Conservation (phyloP, 2,329 filamentous ascomycete genomes). For the Colletotrichum caudatum region DNA sequence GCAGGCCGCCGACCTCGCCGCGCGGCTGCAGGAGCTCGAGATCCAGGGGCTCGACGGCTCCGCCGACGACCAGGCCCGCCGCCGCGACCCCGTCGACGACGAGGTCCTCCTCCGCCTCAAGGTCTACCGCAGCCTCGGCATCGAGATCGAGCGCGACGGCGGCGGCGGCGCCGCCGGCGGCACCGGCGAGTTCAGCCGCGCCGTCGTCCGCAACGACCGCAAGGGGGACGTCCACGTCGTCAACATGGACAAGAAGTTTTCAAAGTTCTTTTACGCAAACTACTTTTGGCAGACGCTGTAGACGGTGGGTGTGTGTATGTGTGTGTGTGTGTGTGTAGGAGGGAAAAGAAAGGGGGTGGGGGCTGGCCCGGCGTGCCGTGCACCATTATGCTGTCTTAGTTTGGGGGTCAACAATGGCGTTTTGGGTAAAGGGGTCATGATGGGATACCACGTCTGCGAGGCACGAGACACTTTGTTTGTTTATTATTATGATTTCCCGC, state of each 20-base stretch:
- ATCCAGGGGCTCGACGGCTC: conserved; percentile 86
- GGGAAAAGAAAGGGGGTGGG: too few species aligned
- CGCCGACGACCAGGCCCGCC: conserved; percentile 48
- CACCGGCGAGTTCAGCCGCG: conserved; percentile 84
- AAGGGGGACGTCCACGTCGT: conserved; percentile 96
- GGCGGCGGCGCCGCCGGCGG: conserved; percentile 73
- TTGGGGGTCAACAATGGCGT: conserved; percentile 17
- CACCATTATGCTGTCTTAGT: neutral
- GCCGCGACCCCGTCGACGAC: conserved; percentile 66
- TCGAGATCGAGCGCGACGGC: conserved; percentile 86
- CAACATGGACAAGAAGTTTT: conserved; percentile 93
- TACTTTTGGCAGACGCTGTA: conserved; percentile 94
- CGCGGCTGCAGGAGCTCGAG: conserved; percentile 84
- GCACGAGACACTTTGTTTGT: neutral
- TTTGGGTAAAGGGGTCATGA: conserved; percentile 20
- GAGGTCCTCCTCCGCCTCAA: conserved; percentile 82
- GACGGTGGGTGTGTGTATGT: too few species aligned
- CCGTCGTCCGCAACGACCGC: conserved; percentile 84
- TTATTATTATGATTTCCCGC: neutral
- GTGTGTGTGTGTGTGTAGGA: neutral
- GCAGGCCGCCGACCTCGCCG: conserved; percentile 80
- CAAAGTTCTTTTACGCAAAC: conserved; percentile 91
- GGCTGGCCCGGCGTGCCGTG: too few species aligned
- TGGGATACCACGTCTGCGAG: conserved; percentile 20
- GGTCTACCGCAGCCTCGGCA: conserved; percentile 90